Conservation (phyloP, 2,329 filamentous ascomycete genomes). For the Thielaviopsis punctulata region DNA sequence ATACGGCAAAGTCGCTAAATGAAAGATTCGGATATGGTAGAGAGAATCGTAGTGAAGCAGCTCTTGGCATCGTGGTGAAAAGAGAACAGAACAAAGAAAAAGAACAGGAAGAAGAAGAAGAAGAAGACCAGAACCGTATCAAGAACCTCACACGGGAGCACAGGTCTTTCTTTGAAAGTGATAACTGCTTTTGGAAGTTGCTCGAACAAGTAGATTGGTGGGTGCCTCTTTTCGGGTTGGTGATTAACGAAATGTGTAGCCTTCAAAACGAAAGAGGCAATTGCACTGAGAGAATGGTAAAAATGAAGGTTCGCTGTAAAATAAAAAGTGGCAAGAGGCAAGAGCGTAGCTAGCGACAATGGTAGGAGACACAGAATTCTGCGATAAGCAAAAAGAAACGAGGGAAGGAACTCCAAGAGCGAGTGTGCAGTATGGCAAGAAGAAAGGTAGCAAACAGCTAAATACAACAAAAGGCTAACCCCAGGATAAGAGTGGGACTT, state of each 20-base stretch:
- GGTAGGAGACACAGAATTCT: background rate
- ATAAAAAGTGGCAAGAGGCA: too few relatives aligned
- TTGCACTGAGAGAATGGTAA: background rate
- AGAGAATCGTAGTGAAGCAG: slow-evolving; percentile 14
- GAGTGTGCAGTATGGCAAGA: background rate
- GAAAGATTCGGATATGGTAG: slow-evolving; percentile 21
- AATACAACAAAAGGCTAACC: background rate
- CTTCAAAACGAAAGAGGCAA: background rate
- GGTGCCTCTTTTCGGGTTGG: background rate
- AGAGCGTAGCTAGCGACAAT: background rate
- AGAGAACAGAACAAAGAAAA: too few relatives aligned
- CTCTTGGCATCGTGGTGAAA: slow-evolving; percentile 6
- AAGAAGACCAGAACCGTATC: background rate
- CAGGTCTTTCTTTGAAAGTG: background rate
- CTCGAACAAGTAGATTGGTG: background rate
- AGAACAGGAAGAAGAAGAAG: background rate
- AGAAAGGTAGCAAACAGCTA: background rate
- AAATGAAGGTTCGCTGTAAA: too few relatives aligned
- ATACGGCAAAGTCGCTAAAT: slow-evolving; percentile 17
- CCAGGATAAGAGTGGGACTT: background rate
- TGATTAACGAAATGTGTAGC: background rate
- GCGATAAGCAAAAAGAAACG: background rate
- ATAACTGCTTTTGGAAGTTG: background rate
- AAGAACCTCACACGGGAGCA: background rate
- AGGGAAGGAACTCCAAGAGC: background rate